A percentile compares a stretch with the other conserved stretches of the same genome.
Evolutionary conservation across 2,329 filamentous ascomycete genomes (phyloP).

Genomic region (Mollisiaceae sp.): DNA sequence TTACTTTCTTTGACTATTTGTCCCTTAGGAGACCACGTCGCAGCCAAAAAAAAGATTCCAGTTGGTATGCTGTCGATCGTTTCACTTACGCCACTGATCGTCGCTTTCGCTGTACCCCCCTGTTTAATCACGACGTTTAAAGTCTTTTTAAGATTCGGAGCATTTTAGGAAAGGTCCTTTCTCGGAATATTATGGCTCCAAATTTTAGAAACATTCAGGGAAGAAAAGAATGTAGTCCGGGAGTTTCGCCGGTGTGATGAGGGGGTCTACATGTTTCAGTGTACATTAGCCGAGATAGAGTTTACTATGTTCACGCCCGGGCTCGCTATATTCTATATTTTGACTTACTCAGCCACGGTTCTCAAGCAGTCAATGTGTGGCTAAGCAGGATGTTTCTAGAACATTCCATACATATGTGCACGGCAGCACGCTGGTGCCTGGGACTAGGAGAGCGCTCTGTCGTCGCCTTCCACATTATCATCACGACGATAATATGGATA

Average conservation of each 20-base stretch:
- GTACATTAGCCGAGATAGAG: slow-evolving; percentile 20
- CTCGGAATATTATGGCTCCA: neutral
- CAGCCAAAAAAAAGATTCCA: neutral
- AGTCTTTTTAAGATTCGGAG: neutral
- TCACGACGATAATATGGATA: slow-evolving; percentile 12
- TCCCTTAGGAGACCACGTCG: neutral
- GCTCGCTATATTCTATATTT: slow-evolving; percentile 1
- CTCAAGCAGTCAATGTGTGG: too few relatives aligned
- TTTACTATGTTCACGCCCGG: slow-evolving; percentile 24
- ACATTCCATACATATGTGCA: too few relatives aligned
- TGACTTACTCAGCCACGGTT: too few relatives aligned
- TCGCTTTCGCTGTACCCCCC: neutral
- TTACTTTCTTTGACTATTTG: neutral
- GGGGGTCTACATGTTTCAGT: slow-evolving; percentile 18
- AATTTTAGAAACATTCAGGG: slow-evolving; percentile 6
- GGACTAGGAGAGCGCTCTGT: too few relatives aligned
- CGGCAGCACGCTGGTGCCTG: too few relatives aligned
- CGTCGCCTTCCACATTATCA: neutral
- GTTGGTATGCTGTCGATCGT: neutral
- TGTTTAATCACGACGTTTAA: neutral
- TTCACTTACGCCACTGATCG: neutral
- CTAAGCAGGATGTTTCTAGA: slow-evolving; percentile 7
- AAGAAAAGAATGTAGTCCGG: slow-evolving; percentile 1
- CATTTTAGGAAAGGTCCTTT: slow-evolving; percentile 7
- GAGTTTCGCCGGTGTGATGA: slow-evolving; percentile 13